Evolutionary conservation across 768 basidiomycete species (phyloP).

Genomic region (button mushroom (Agaricus bisporus)): DNA sequence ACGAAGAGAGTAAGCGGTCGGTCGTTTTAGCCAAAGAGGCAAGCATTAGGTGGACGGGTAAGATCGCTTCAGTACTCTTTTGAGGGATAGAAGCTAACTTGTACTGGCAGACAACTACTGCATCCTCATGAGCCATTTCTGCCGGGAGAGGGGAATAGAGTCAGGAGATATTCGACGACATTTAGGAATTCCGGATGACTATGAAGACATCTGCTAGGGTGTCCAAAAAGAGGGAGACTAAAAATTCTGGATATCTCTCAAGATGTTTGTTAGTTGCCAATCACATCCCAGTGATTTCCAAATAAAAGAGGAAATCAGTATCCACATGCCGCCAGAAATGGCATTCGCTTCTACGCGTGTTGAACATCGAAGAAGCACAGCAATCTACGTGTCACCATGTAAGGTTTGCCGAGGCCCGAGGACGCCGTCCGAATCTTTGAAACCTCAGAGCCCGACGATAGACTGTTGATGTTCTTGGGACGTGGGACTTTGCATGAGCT

Average conservation of each 20-base stretch:
- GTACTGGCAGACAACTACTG: constrained; percentile 58
- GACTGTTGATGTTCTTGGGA: neutral
- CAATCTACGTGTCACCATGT: too few relatives aligned
- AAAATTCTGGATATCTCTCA: too few relatives aligned
- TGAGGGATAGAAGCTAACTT: neutral
- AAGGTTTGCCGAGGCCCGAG: too few relatives aligned
- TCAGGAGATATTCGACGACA: constrained; percentile 59
- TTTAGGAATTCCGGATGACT: constrained; percentile 64
- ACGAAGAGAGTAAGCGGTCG: constrained; percentile 72
- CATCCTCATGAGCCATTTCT: constrained; percentile 59
- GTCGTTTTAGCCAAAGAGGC: constrained; percentile 78
- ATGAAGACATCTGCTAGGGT: constrained; percentile 60
- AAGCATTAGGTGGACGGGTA: constrained; percentile 85
- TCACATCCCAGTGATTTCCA: constrained; percentile 3
- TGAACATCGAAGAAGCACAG: neutral
- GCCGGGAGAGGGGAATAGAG: constrained; percentile 52
- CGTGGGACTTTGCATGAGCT: neutral
- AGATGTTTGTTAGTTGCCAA: neutral
- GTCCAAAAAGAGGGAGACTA: too few relatives aligned
- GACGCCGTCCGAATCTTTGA: neutral
- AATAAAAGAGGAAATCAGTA: neutral
- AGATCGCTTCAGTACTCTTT: constrained; percentile 16
- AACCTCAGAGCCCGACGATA: neutral
- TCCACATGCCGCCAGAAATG: neutral
- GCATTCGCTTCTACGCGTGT: too few relatives aligned